These are phyloP conservation scores for Suillus luteus DNA, from an alignment of 768 basidiomycete species.

Conservation along the genomic window DNA sequence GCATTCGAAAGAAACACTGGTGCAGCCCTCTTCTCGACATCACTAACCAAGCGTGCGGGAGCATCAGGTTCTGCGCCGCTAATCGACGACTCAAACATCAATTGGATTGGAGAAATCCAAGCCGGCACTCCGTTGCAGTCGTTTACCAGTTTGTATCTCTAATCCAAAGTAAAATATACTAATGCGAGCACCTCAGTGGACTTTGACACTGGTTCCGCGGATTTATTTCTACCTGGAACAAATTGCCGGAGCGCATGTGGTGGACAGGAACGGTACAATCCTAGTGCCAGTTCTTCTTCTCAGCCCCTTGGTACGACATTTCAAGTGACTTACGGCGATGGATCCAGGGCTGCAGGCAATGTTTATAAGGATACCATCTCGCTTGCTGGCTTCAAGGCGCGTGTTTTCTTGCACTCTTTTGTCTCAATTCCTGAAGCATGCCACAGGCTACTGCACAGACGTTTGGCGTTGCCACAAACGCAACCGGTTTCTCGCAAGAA, in stretches of 20 bases:
- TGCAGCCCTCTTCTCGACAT: not conserved
- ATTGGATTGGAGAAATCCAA: slow-evolving; percentile 27
- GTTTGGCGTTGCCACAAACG: slow-evolving; percentile 25
- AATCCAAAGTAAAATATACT: not conserved
- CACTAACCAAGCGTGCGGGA: not conserved
- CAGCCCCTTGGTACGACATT: slow-evolving; percentile 29
- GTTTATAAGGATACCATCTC: slow-evolving; percentile 42
- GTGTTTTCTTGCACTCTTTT: slow-evolving; percentile 14
- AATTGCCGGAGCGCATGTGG: slow-evolving; percentile 32
- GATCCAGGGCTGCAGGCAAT: slow-evolving; percentile 39
- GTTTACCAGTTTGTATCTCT: slow-evolving; percentile 21
- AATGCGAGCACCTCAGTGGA: slow-evolving; percentile 20
- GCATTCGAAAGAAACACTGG: slow-evolving; percentile 14
- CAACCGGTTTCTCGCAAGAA: slow-evolving; percentile 13
- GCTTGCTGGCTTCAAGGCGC: slow-evolving; percentile 33
- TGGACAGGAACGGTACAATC: slow-evolving; percentile 38
- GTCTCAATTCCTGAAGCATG: slow-evolving; percentile 15
- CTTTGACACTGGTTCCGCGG: slow-evolving; percentile 39
- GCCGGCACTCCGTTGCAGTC: slow-evolving; percentile 26
- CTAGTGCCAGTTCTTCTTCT: slow-evolving; percentile 34
- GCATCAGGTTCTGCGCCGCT: slow-evolving; percentile 14
- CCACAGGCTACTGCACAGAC: slow-evolving; percentile 27
- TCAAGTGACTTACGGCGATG: slow-evolving; percentile 44
- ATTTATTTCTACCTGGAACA: slow-evolving; percentile 33
- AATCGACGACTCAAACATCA: slow-evolving; percentile 14